phyloP scores from a whole-genome alignment of 441 rosid species.

The Francoa sonchifolia region DNA sequence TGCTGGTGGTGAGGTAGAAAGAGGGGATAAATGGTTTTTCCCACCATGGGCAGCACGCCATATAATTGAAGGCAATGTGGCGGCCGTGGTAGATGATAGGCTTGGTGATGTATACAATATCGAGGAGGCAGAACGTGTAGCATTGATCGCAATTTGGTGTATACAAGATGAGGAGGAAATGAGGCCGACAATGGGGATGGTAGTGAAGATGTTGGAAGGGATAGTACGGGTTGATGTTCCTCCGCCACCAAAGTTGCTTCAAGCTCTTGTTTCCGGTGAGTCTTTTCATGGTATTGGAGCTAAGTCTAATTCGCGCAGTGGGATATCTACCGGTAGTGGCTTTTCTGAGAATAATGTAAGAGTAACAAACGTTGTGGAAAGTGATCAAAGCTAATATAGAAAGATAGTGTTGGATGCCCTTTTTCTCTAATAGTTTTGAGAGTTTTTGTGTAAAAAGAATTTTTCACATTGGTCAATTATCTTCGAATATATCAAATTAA shows the following conservation, averaged over 20 bases:
- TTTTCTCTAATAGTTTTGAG: too few relatives aligned
- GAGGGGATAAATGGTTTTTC: conserved; percentile 57
- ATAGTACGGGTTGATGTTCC: conserved; percentile 51
- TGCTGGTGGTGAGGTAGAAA: conserved; percentile 17
- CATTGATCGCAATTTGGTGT: conserved; percentile 68
- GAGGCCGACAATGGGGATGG: conserved; percentile 71
- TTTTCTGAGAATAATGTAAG: conserved; percentile 29
- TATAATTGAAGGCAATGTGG: conserved; percentile 53
- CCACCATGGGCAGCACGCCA: conserved; percentile 79
- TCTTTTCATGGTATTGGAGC: conserved; percentile 41
- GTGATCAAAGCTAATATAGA: too few relatives aligned
- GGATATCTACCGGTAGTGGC: conserved; percentile 17
- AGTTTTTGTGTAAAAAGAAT: too few relatives aligned
- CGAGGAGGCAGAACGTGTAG: conserved; percentile 58
- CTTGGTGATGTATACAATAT: conserved; percentile 35
- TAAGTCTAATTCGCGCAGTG: conserved; percentile 21
- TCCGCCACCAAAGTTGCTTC: conserved; percentile 66
- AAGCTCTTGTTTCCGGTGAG: conserved; percentile 67
- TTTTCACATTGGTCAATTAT: too few relatives aligned
- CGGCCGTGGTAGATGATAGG: conserved; percentile 40
- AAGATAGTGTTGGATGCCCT: too few relatives aligned
- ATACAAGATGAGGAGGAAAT: conserved; percentile 65
- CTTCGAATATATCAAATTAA: too few relatives aligned
- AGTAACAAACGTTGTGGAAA: conserved; percentile 28
- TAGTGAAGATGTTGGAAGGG: conserved; percentile 79